phyloP scores from a whole-genome alignment of 495 filamentous ascomycete genomes.

The Stereocaulon alpinum region DNA sequence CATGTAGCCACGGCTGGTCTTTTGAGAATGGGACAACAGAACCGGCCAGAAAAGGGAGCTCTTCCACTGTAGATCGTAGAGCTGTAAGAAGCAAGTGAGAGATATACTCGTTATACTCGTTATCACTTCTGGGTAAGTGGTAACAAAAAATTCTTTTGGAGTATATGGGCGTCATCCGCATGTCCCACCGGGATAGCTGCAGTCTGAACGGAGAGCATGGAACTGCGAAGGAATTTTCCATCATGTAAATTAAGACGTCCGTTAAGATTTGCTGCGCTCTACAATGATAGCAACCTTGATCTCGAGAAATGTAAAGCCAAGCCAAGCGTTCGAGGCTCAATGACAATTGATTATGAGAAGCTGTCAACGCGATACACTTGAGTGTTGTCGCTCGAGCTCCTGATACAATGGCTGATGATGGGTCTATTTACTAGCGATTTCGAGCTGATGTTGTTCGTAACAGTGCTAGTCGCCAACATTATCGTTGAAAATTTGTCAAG shows the following conservation, averaged over 20 bases:
- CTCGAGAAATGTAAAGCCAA: too few species aligned
- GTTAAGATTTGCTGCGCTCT: neutral
- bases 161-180: neutral
- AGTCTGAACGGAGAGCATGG: slow-evolving; percentile 3
- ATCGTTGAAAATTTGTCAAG: too few species aligned
- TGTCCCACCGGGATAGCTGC: slow-evolving; percentile 4
- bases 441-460: too few species aligned
- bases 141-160: slow-evolving; percentile 6
- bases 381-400: neutral
- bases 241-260: neutral
- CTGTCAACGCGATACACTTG: neutral
- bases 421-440: too few species aligned
- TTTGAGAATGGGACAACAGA: slow-evolving; percentile 4
- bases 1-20: neutral
- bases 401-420: neutral
- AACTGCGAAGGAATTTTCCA: neutral
- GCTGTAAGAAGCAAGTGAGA: slow-evolving; percentile 3
- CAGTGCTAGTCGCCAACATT: too few species aligned
- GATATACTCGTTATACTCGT: slow-evolving; percentile 2
- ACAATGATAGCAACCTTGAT: neutral
- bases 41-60: slow-evolving; percentile 9
- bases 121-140: neutral
- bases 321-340: neutral
- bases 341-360: too few species aligned
- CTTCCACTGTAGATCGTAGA: slow-evolving; percentile 2